phyloP scores from a whole-genome alignment of 768 basidiomycete species.

The Serendipita sp. region DNA sequence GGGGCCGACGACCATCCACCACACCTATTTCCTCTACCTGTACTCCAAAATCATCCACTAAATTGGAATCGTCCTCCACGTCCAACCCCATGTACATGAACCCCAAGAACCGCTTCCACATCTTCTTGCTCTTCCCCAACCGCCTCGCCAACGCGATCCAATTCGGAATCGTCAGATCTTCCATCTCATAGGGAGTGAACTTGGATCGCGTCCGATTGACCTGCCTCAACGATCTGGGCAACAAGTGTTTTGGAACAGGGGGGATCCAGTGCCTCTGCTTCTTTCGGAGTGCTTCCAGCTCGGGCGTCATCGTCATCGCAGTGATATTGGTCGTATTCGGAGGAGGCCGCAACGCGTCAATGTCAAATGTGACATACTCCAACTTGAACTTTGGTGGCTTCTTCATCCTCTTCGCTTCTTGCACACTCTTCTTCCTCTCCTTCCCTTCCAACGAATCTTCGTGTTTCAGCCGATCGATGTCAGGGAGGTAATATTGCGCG shows the following conservation, averaged over 20 bases:
- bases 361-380: conserved; percentile 58
- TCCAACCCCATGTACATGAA: conserved; percentile 56
- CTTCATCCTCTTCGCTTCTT: conserved; percentile 14
- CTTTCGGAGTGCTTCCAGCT: conserved; percentile 1
- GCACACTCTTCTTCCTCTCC: conserved; percentile 4
- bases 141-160: conserved; percentile 54
- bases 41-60: background rate
- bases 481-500: conserved; percentile 33
- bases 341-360: conserved; percentile 26
- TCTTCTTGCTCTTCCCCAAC: conserved; percentile 29
- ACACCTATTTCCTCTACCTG: too few species aligned
- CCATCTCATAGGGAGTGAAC: conserved; percentile 55
- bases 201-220: conserved; percentile 24
- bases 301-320: background rate
- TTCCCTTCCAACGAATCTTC: conserved; percentile 5
- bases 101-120: conserved; percentile 47
- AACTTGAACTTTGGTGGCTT: conserved; percentile 47
- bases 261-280: conserved; percentile 21
- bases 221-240: conserved; percentile 34
- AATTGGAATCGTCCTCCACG: conserved; percentile 13
- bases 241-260: conserved; percentile 38
- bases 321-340: conserved; percentile 9
- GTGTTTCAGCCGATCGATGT: conserved; percentile 24
- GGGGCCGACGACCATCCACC: background rate
- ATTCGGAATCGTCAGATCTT: conserved; percentile 59